Evolutionary conservation across 192 early-diverging fungal genomes (phyloP).

Genomic region (Spizellomyces sp.): DNA sequence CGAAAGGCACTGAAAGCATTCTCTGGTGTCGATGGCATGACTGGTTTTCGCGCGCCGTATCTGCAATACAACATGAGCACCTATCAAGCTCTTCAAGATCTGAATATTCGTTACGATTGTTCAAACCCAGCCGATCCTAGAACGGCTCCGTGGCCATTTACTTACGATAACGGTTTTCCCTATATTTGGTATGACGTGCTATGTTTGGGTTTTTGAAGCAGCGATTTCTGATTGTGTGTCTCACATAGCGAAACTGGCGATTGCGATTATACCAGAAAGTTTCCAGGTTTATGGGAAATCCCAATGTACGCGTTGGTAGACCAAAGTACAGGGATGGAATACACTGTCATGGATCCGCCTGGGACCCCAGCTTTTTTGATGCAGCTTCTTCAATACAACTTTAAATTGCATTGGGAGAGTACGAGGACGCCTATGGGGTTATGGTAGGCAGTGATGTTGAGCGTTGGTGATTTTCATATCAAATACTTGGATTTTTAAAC

Average conservation of each 20-base stretch:
- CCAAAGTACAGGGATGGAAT: conserved; percentile 37
- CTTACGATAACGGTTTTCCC: conserved; percentile 60
- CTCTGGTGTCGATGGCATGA: conserved; percentile 58
- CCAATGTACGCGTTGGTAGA: conserved; percentile 63
- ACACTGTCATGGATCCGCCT: conserved; percentile 56
- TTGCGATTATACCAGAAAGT: conserved; percentile 42
- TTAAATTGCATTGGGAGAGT: conserved; percentile 13
- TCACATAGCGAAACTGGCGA: conserved; percentile 34
- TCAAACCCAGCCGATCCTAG: conserved; percentile 48
- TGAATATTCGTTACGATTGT: conserved; percentile 57
- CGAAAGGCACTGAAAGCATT: conserved; percentile 51
- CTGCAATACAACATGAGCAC: conserved; percentile 55
- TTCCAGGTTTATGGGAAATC: conserved; percentile 69
- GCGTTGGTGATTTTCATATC: conserved; percentile 18
- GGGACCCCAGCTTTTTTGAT: conserved; percentile 43
- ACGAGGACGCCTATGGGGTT: conserved; percentile 3
- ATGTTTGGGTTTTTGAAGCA: too few relatives aligned
- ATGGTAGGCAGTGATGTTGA: conserved; percentile 7
- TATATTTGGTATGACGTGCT: neutral
- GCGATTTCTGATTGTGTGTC: too few relatives aligned
- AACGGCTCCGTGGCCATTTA: conserved; percentile 68
- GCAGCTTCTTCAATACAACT: conserved; percentile 49
- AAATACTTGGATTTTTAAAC: conserved; percentile 19
- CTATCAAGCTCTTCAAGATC: conserved; percentile 41
- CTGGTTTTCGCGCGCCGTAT: conserved; percentile 69